Evolutionary conservation across 1,139 yeast species (phyloP).

Genomic region (Yamadazyma aaseri): DNA sequence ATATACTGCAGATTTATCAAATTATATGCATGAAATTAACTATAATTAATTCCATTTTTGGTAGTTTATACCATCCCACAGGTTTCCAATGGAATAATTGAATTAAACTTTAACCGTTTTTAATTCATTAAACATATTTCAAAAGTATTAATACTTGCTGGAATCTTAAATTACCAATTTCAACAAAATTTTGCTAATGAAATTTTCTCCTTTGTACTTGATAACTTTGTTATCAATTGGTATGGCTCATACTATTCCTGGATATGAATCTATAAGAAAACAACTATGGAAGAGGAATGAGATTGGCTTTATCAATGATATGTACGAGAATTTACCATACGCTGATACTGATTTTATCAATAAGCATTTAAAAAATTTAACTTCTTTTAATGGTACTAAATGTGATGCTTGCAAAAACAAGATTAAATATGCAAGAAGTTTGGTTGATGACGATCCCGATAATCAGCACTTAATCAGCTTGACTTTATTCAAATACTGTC

Average conservation of each 20-base stretch:
- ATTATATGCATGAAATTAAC: too few relatives aligned
- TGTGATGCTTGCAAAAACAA: conserved; percentile 39
- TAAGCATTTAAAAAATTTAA: conserved; percentile 25
- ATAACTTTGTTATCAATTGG: conserved; percentile 7
- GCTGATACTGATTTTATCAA: conserved; percentile 33
- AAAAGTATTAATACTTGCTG: too few relatives aligned
- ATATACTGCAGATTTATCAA: too few relatives aligned
- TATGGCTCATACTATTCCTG: conserved; percentile 21
- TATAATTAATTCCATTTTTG: too few relatives aligned
- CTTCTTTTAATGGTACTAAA: conserved; percentile 27
- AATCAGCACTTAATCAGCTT: conserved; percentile 36
- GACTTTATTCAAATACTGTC: conserved; percentile 36
- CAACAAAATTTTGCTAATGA: conserved; percentile 3
- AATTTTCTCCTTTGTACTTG: not conserved
- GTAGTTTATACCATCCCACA: too few relatives aligned
- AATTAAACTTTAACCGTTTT: too few relatives aligned
- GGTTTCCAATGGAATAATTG: too few relatives aligned
- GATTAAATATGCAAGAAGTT: conserved; percentile 28
- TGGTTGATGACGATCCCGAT: conserved; percentile 30
- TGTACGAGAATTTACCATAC: conserved; percentile 23
- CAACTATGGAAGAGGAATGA: conserved; percentile 18
- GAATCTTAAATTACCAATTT: too few relatives aligned
- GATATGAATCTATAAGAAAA: conserved; percentile 17
- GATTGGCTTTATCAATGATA: conserved; percentile 22
- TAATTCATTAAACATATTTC: too few relatives aligned